These are phyloP conservation scores for Triadica sebifera DNA, from an alignment of 345 rosid genomes.

Conservation along the genomic window DNA sequence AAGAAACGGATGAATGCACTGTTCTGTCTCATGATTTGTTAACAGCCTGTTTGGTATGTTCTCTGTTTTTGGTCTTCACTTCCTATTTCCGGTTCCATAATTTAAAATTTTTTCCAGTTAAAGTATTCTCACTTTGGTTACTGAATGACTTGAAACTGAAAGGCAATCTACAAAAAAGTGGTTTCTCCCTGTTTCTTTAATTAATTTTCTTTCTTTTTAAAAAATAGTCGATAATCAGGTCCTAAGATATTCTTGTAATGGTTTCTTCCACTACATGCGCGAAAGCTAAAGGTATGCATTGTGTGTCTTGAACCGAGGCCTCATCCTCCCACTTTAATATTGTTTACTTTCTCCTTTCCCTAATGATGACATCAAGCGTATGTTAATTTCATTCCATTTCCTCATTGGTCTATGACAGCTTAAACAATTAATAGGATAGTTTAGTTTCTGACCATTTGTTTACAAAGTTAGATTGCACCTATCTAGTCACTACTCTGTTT, in stretches of 20 bases:
- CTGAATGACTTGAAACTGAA: background rate
- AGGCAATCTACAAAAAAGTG: background rate
- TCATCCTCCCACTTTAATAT: background rate
- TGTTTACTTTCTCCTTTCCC: no score
- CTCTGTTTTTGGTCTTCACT: background rate
- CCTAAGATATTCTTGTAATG: background rate
- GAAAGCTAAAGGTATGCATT: background rate
- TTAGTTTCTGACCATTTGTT: background rate
- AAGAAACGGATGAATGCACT: background rate
- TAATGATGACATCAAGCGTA: background rate
- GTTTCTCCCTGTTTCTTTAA: background rate
- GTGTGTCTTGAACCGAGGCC: background rate
- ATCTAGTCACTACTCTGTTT: background rate
- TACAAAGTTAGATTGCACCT: background rate
- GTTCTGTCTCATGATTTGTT: background rate
- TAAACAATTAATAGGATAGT: background rate
- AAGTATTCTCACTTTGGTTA: background rate
- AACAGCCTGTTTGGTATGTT: background rate
- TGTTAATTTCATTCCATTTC: background rate
- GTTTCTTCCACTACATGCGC: background rate
- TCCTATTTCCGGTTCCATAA: background rate
- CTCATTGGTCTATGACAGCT: background rate
- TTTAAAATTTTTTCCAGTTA: background rate
- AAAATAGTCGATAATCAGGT: background rate
- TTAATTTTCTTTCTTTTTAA: background rate